Percentiles rank a stretch among this genome's conserved stretches.
These are phyloP conservation scores for Penicillium sp. DNA, from an alignment of 2,329 filamentous ascomycete genomes.

Conservation along the genomic window DNA sequence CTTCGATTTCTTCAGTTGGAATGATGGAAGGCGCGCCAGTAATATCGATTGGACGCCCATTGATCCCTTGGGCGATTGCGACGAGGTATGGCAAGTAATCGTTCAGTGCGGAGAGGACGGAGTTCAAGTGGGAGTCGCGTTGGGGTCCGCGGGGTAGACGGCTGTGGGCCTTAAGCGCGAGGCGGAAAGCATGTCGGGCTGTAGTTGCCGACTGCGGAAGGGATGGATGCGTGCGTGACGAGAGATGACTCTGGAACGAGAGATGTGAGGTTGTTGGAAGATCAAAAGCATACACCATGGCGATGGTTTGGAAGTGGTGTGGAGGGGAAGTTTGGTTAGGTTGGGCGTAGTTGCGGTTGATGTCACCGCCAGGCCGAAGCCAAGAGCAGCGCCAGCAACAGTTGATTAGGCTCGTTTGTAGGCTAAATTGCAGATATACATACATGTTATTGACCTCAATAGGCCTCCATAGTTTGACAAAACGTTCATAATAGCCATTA, in stretches of 20 bases:
- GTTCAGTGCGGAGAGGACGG: constrained; percentile 71
- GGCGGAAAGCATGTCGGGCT: constrained; percentile 79
- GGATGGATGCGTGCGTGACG: constrained; percentile 84
- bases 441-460: neutral
- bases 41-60: constrained; percentile 52
- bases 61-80: constrained; percentile 75
- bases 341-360: constrained; percentile 21
- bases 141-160: constrained; percentile 71
- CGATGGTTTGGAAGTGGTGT: constrained; percentile 23
- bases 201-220: constrained; percentile 82
- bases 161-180: constrained; percentile 87
- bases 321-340: constrained; percentile 19
- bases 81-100: constrained; percentile 85
- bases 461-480: constrained; percentile 1
- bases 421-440: neutral
- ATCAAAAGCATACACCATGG: constrained; percentile 87
- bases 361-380: constrained; percentile 28
- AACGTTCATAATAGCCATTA: neutral
- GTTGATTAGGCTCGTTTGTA: neutral
- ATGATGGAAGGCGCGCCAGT: constrained; percentile 8
- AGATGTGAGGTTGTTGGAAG: constrained; percentile 90
- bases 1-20: constrained; percentile 66
- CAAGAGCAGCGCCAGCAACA: constrained; percentile 13
- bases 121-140: constrained; percentile 71
- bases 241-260: constrained; percentile 77